phyloP scores from a whole-genome alignment of 1,139 yeast genomes.

The Wickerhamiella pararugosa region DNA sequence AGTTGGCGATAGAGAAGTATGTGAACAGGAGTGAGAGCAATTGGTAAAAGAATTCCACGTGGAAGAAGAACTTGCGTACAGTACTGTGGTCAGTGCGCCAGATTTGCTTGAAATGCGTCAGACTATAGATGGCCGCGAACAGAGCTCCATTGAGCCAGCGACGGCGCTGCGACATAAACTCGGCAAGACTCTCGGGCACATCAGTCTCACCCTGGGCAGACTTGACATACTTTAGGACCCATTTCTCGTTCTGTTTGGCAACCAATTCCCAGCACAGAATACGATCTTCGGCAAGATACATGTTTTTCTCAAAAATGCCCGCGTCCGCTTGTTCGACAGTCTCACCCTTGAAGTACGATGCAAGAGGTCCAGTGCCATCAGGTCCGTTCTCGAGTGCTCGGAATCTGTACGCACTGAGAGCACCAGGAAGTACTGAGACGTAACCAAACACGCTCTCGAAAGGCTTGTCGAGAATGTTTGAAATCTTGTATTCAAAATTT shows the following conservation, averaged over 20 bases:
- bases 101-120: conserved; percentile 59
- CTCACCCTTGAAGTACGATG: conserved; percentile 84
- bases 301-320: conserved; percentile 87
- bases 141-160: conserved; percentile 98
- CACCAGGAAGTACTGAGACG: conserved; percentile 90
- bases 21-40: conserved; percentile 61
- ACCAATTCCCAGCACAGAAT: conserved; percentile 94
- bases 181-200: conserved; percentile 85
- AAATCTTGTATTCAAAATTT: conserved; percentile 91
- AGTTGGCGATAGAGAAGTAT: conserved; percentile 81
- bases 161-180: conserved; percentile 86
- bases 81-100: conserved; percentile 79
- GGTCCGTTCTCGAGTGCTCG: conserved; percentile 71
- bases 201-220: conserved; percentile 95
- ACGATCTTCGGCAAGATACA: conserved; percentile 96
- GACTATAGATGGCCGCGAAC: conserved; percentile 86
- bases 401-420: conserved; percentile 85
- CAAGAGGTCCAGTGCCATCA: conserved; percentile 86
- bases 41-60: conserved; percentile 74
- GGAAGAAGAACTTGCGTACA: conserved; percentile 61
- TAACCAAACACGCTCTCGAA: conserved; percentile 87
- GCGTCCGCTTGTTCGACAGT: conserved; percentile 36
- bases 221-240: conserved; percentile 88
- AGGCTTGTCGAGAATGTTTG: conserved; percentile 89
- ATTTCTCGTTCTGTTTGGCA: conserved; percentile 69